phyloP scores from a whole-genome alignment of 2,329 filamentous ascomycete genomes.

The Penicillium sumatraense region DNA sequence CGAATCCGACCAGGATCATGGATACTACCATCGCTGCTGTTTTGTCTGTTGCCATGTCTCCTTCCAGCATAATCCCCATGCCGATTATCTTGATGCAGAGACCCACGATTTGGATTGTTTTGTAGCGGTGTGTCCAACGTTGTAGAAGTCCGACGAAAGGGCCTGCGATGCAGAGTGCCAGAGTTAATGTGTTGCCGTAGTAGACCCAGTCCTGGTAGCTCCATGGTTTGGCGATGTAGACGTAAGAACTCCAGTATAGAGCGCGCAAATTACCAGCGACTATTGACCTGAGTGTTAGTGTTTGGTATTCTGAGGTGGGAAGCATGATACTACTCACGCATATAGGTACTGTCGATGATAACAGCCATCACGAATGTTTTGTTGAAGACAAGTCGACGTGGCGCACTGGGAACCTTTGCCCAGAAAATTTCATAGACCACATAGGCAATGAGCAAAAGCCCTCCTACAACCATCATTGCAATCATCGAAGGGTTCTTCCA shows the following conservation, averaged over 20 bases:
- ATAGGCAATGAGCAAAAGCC: neutral
- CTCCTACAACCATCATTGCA: slow-evolving; percentile 1
- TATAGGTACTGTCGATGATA: neutral
- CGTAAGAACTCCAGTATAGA: slow-evolving; percentile 5
- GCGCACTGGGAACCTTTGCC: neutral
- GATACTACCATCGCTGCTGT: neutral
- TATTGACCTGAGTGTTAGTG: neutral
- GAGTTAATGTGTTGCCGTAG: neutral
- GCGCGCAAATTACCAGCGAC: neutral
- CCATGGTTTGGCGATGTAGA: slow-evolving; percentile 6
- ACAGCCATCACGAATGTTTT: neutral
- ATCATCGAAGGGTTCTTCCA: slow-evolving; percentile 1
- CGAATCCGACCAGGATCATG: slow-evolving; percentile 5
- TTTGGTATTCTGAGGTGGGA: neutral
- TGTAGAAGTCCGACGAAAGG: neutral
- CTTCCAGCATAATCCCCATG: neutral
- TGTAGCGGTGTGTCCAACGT: neutral
- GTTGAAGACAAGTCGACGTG: neutral
- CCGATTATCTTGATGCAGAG: neutral
- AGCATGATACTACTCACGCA: neutral
- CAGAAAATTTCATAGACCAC: neutral
- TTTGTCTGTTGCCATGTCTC: neutral
- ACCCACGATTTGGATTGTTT: neutral
- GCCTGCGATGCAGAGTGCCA: neutral
- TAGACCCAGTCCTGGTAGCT: slow-evolving; percentile 6